These are phyloP conservation scores for Vitis hybrid DNA, from an alignment of 177 flowering plant genomes.

Conservation along the genomic window DNA sequence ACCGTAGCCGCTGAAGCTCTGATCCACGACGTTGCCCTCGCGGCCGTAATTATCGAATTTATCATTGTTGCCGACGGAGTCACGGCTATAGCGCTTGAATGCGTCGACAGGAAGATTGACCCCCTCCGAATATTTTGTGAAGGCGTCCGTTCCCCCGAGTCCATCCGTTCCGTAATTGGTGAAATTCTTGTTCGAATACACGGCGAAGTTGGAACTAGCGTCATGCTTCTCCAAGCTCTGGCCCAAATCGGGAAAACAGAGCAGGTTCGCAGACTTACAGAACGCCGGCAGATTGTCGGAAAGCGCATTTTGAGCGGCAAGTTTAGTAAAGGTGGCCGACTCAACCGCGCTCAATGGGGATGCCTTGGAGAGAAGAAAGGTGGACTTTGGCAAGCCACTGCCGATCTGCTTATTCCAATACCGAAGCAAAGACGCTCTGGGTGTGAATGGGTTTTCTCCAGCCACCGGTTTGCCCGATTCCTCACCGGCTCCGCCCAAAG, in stretches of 20 bases:
- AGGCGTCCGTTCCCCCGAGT: constrained; percentile 38
- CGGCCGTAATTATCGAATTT: constrained; percentile 35
- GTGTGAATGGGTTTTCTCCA: constrained; percentile 52
- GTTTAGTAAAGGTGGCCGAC: constrained; percentile 47
- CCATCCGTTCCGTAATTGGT: constrained; percentile 52
- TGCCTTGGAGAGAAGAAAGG: constrained; percentile 52
- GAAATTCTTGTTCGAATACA: constrained; percentile 42
- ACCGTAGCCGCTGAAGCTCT: constrained; percentile 51
- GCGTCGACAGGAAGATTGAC: constrained; percentile 35
- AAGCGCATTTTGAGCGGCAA: constrained; percentile 43
- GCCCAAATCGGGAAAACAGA: constrained; percentile 59
- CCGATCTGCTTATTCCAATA: constrained; percentile 65
- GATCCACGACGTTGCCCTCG: constrained; percentile 42
- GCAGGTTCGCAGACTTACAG: constrained; percentile 51
- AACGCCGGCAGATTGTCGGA: constrained; percentile 41
- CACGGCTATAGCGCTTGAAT: constrained; percentile 58
- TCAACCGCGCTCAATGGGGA: constrained; percentile 54
- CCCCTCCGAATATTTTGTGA: constrained; percentile 43
- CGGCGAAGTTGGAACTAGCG: constrained; percentile 29
- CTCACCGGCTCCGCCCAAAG: constrained; percentile 14
- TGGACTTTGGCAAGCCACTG: constrained; percentile 28
- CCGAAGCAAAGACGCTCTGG: constrained; percentile 44
- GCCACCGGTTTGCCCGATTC: constrained; percentile 5
- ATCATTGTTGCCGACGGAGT: constrained; percentile 38
- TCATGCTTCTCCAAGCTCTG: constrained; percentile 47